These are phyloP conservation scores for Fistulina hepatica DNA, from an alignment of 1,284 basidiomycete genomes.

Conservation along the genomic window DNA sequence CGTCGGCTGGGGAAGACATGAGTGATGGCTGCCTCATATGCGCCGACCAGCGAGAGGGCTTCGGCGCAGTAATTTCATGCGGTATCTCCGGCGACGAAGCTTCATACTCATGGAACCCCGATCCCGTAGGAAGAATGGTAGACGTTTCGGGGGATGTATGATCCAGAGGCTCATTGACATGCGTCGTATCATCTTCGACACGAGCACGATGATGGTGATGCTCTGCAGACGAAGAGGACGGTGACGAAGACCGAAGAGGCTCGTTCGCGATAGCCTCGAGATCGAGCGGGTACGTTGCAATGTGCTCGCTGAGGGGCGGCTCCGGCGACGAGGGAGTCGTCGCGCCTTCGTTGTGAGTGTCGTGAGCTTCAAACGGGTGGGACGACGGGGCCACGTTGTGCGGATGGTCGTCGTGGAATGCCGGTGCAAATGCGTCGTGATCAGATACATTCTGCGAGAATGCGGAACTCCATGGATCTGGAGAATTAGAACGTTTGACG, in stretches of 20 bases:
- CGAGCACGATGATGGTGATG: no score
- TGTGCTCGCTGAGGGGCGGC: neutral
- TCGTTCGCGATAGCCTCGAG: no score
- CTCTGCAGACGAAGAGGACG: no score
- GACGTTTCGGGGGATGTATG: no score
- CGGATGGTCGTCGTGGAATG: conserved; percentile 7
- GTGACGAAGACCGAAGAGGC: no score
- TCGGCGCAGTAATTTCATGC: conserved; percentile 11
- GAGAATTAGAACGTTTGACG: conserved; percentile 51
- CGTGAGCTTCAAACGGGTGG: neutral
- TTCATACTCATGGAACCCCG: conserved; percentile 2
- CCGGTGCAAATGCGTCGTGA: conserved; percentile 10
- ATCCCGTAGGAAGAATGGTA: conserved; percentile 1
- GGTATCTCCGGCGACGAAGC: conserved; percentile 13
- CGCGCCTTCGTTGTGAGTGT: neutral
- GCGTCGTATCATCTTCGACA: no score
- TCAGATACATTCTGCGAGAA: conserved; percentile 21
- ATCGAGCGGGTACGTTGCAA: no score
- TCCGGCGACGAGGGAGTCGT: neutral
- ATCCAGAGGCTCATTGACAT: no score
- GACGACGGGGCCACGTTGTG: neutral
- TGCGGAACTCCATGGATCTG: conserved; percentile 64
- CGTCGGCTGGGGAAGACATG: conserved; percentile 18
- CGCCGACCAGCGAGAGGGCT: conserved; percentile 7
- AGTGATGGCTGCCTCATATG: conserved; percentile 11